A percentile compares a stretch with the other conserved stretches of the same genome.
Evolutionary conservation across 73 alveolate species (phyloP).

Genomic region (Paramecium sonneborni): DNA sequence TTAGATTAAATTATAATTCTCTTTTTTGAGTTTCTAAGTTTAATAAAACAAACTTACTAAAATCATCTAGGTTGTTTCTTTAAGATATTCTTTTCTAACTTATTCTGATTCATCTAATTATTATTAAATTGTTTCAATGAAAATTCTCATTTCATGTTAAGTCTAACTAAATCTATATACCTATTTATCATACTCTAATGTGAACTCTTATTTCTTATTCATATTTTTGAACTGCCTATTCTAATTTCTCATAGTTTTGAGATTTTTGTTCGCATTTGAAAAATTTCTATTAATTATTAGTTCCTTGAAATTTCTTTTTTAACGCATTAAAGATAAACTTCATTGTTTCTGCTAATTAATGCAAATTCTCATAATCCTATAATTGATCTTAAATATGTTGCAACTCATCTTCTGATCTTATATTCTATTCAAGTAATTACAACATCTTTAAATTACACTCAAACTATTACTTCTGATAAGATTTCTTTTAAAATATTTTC

Average conservation of each 20-base stretch:
- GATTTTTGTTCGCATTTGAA: slow-evolving; percentile 7
- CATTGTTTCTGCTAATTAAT: background rate
- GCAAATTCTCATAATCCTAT: background rate
- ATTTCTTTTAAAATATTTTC: slow-evolving; percentile 7
- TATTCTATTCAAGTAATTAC: background rate
- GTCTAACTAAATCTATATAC: slow-evolving; percentile 13
- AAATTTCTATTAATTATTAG: background rate
- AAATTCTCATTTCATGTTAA: background rate
- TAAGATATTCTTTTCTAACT: slow-evolving; percentile 1
- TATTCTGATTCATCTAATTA: slow-evolving; percentile 50
- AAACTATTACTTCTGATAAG: background rate
- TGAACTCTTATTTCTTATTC: slow-evolving; percentile 38
- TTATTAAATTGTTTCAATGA: background rate
- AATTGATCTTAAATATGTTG: background rate
- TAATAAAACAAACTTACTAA: background rate
- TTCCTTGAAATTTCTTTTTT: background rate
- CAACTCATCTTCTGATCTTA: background rate
- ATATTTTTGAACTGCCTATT: background rate
- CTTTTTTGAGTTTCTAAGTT: slow-evolving; percentile 36
- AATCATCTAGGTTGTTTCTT: background rate
- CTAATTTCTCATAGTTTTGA: background rate
- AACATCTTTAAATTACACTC: background rate
- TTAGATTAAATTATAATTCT: background rate
- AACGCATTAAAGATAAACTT: background rate
- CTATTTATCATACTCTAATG: background rate